phyloP scores from a whole-genome alignment of 805 yeast genomes.

The Nakazawaea wyomingensis region DNA sequence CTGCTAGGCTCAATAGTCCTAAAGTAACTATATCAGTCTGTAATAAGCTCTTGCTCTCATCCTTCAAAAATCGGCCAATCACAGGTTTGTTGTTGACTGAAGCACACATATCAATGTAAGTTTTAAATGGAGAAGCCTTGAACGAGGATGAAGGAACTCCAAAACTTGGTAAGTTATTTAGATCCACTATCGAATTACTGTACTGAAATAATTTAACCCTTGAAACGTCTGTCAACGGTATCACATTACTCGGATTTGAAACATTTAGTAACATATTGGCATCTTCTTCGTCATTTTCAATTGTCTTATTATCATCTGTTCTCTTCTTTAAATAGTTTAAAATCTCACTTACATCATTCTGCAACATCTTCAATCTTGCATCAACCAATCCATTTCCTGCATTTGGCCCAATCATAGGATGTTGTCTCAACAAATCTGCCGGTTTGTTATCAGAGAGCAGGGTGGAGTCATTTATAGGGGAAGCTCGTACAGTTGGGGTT shows the following conservation, averaged over 20 bases:
- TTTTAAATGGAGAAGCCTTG: constrained; percentile 38
- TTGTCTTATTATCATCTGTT: constrained; percentile 1
- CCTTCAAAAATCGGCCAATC: constrained; percentile 24
- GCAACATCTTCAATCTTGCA: constrained; percentile 28
- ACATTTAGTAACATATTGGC: constrained; percentile 17
- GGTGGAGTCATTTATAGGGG: constrained; percentile 6
- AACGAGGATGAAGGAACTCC: constrained; percentile 33
- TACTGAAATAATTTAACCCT: constrained; percentile 14
- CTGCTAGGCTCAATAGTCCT: constrained; percentile 42
- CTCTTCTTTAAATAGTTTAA: constrained; percentile 21
- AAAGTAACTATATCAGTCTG: constrained; percentile 45
- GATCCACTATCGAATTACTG: constrained; percentile 16
- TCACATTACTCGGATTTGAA: constrained; percentile 7
- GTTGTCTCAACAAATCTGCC: background rate
- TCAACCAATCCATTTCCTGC: constrained; percentile 8
- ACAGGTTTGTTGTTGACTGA: constrained; percentile 30
- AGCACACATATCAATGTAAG: constrained; percentile 30
- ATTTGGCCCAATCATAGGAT: background rate
- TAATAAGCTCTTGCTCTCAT: constrained; percentile 8
- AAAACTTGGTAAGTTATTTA: constrained; percentile 20
- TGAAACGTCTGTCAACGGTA: constrained; percentile 13
- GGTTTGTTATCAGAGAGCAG: background rate
- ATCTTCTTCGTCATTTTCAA: constrained; percentile 8
- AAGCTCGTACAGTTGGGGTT: constrained; percentile 3
- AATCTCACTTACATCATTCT: constrained; percentile 31